Evolutionary conservation across 805 yeast genomes (phyloP).

Genomic region (Yarrowia sp.): DNA sequence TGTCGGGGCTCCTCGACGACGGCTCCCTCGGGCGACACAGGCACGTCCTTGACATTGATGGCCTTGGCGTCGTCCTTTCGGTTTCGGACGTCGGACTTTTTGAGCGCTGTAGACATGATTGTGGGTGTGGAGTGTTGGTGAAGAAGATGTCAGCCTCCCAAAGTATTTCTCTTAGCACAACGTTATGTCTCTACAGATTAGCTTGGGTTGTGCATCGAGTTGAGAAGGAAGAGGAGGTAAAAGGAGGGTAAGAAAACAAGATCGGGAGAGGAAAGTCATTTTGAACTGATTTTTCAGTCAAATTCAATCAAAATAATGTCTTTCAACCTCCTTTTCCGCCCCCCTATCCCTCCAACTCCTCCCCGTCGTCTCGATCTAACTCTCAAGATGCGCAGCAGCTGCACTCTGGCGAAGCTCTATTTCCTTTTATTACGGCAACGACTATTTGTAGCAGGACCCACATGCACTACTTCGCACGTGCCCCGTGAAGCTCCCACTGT

Average conservation of each 20-base stretch:
- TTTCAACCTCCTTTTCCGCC: too few relatives aligned
- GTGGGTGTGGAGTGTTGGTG: background rate
- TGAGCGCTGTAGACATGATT: constrained; percentile 16
- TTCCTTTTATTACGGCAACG: background rate
- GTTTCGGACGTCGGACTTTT: constrained; percentile 24
- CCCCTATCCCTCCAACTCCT: too few relatives aligned
- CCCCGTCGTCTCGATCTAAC: background rate
- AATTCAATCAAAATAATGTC: too few relatives aligned
- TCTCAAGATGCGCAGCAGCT: constrained; percentile 3
- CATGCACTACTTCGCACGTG: constrained; percentile 23
- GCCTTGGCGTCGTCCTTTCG: constrained; percentile 35
- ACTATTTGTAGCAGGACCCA: background rate
- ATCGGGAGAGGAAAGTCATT: too few relatives aligned
- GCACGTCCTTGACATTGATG: constrained; percentile 35
- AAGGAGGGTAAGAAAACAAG: too few relatives aligned
- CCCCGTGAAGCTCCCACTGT: constrained; percentile 1
- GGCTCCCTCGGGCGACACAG: constrained; percentile 34
- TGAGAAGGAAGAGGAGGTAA: too few relatives aligned
- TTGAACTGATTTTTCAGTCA: too few relatives aligned
- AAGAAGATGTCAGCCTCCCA: too few relatives aligned
- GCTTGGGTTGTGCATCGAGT: too few relatives aligned
- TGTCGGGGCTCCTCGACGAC: constrained; percentile 26
- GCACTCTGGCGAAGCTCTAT: constrained; percentile 29
- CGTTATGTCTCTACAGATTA: too few relatives aligned
- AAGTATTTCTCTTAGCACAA: too few relatives aligned